Evolutionary conservation across 192 early-diverging fungal genomes (phyloP).

Genomic region (Coemansia sp.): DNA sequence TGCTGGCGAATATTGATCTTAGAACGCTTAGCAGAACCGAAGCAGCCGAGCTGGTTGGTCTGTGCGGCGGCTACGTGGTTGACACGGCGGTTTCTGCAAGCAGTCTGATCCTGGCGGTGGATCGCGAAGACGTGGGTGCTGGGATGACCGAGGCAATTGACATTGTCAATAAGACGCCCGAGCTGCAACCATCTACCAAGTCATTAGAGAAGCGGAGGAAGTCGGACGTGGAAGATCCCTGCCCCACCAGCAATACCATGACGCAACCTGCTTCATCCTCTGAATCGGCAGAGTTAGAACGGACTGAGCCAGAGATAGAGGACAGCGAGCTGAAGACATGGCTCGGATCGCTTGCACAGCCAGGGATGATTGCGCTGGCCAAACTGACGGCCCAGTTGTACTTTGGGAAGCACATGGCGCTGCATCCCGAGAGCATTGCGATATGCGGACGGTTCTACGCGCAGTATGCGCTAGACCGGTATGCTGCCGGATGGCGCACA

Average conservation of each 20-base stretch:
- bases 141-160: neutral
- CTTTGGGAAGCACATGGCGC: constrained; percentile 13
- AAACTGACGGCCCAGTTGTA: constrained; percentile 9
- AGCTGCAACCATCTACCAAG: neutral
- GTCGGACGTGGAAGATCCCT: neutral
- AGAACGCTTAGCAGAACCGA: constrained; percentile 14
- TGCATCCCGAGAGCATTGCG: constrained; percentile 6
- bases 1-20: constrained; percentile 18
- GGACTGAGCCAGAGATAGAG: neutral
- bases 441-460: constrained; percentile 27
- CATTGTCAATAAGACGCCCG: neutral
- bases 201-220: neutral
- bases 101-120: neutral
- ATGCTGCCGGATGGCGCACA: constrained; percentile 24
- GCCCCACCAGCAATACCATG: no score
- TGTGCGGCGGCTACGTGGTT: constrained; percentile 25
- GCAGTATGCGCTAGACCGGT: constrained; percentile 34
- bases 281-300: no score
- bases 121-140: neutral
- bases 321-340: neutral
- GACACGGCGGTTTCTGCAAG: constrained; percentile 3
- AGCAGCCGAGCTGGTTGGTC: constrained; percentile 10
- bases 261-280: no score
- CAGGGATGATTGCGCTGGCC: constrained; percentile 2
- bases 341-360: neutral